A percentile compares a stretch with the other conserved stretches of the same genome.
Conservation (phyloP, 257 asterid species). For the Galeopsis tetrahit region DNA sequence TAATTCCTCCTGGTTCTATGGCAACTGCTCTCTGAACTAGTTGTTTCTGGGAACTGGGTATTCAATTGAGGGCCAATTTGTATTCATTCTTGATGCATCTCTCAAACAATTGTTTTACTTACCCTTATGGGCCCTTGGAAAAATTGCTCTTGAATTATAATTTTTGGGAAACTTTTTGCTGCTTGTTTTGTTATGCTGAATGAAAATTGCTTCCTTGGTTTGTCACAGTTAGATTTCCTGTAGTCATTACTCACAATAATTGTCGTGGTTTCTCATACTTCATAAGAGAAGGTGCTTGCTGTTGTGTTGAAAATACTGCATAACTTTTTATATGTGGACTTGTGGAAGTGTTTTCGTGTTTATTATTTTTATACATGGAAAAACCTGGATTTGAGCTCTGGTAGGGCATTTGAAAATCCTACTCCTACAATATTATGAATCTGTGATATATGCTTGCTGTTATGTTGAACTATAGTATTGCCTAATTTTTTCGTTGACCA, state of each 20-base stretch:
- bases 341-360: background rate
- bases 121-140: background rate
- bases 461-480: background rate
- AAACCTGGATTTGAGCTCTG: background rate
- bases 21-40: background rate
- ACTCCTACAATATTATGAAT: background rate
- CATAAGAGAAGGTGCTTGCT: background rate
- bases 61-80: background rate
- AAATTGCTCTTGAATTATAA: background rate
- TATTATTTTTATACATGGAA: background rate
- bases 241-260: background rate
- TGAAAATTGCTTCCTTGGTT: slow-evolving; percentile 2
- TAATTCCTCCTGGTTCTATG: background rate
- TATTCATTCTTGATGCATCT: slow-evolving; percentile 9
- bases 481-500: background rate
- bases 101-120: background rate
- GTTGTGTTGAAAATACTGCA: background rate
- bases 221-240: background rate
- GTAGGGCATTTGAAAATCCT: background rate
- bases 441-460: background rate
- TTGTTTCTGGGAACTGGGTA: background rate
- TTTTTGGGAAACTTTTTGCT: background rate
- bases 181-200: background rate
- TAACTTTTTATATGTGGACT: background rate
- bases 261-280: slow-evolving; percentile 7